A percentile compares a stretch with the other conserved stretches of the same genome.
Evolutionary conservation across 352 stramenopile species (phyloP).

Genomic region (Globisporangium irregulare): DNA sequence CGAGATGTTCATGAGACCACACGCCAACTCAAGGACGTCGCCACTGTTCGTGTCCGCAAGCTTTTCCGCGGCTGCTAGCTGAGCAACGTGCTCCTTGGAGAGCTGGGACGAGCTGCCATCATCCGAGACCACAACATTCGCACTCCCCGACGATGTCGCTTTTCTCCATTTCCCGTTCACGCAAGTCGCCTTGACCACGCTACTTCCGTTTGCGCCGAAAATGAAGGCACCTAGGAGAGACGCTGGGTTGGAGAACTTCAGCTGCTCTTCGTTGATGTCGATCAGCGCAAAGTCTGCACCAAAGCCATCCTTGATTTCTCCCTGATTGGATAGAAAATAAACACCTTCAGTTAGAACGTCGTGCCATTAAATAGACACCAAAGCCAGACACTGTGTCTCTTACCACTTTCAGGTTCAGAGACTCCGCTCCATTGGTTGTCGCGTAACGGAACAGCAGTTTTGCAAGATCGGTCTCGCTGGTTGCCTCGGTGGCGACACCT

Average conservation of each 20-base stretch:
- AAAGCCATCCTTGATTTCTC: conserved; percentile 62
- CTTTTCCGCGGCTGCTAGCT: conserved; percentile 45
- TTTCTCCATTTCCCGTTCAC: conserved; percentile 72
- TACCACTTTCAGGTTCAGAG: conserved; percentile 70
- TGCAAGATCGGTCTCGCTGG: conserved; percentile 50
- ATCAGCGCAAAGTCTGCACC: conserved; percentile 70
- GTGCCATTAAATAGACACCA: background rate
- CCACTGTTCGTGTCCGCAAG: conserved; percentile 56
- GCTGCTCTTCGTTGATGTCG: conserved; percentile 65
- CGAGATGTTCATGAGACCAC: conserved; percentile 63
- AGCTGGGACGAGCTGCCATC: conserved; percentile 15
- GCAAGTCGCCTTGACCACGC: conserved; percentile 66
- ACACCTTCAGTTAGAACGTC: background rate
- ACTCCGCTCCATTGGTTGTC: conserved; percentile 60
- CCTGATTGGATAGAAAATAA: conserved; percentile 24
- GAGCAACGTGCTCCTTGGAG: conserved; percentile 40
- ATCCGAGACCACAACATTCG: background rate
- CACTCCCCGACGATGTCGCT: conserved; percentile 20
- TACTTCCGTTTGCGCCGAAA: conserved; percentile 67
- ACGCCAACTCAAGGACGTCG: conserved; percentile 61
- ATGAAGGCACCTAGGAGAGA: conserved; percentile 69
- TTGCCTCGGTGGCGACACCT: conserved; percentile 58
- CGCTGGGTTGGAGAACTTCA: conserved; percentile 55
- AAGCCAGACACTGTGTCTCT: background rate
- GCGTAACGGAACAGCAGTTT: conserved; percentile 68